Evolutionary conservation across 2,329 filamentous ascomycete species (phyloP), one percentile per base, ranked within the genome.

Genomic region (Ophiobolus disseminans): DNA sequence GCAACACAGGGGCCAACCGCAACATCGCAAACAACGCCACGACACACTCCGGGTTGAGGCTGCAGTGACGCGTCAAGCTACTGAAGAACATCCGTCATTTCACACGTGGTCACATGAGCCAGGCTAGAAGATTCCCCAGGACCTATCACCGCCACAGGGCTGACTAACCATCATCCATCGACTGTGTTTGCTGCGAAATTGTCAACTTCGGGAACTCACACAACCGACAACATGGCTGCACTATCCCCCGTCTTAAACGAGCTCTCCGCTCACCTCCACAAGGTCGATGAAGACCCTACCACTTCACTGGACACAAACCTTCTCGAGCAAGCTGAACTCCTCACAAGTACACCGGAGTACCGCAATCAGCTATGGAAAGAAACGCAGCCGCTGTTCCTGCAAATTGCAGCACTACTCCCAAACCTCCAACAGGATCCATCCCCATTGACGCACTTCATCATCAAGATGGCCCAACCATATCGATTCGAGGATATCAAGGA

Each of bases 361-460:
- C 60, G 53, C 21, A 43, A 34, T 20, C 47, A 60, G 13, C 26
- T 53, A 45, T 69, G 68, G 67, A 60, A 58, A 37, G 55, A 66
- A 25, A 66, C 71, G 1, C 58, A 65, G 3, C 54, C 65, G 2
- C 62, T 79, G 7, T 73, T 78, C 28, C 46, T 71, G 13, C 76
- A 80, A 51, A 73, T 85, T 37, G 79, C 81, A 14, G 67, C 73
- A 37, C 70, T 84, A 8, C 67, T 85, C 14, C 78, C 79, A 7
- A 69, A 76, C 4, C 69, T 86, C 4, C 80, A 83, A 55, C 80
- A 85, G 66, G 82, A 86, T 53, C 83, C 83, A 8, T 76, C 78
- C 11, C 80, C 82, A 19, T 68, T 83, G 25, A 80, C 78, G 11
- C 76, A 77, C 17, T 77, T 86, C 21, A 76, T 81, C 16, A 75